Conservation (phyloP, 441 rosid genomes). For the Monsonia emarginata region DNA sequence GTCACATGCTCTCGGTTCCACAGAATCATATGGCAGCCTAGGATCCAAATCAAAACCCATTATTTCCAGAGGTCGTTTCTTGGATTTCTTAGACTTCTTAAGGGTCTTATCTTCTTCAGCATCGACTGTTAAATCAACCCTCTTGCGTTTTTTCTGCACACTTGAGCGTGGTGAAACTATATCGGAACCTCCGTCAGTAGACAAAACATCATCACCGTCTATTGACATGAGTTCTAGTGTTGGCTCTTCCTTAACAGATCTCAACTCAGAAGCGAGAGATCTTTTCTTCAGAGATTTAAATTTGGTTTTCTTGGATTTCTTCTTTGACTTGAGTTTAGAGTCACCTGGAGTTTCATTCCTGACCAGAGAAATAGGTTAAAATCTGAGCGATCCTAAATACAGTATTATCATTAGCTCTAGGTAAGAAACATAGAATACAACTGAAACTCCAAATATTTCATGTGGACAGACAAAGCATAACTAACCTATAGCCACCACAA, state of each 20-base stretch:
- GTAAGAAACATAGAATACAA: not conserved
- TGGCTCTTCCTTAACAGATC: constrained; percentile 46
- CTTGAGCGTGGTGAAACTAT: constrained; percentile 35
- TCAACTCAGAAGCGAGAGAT: constrained; percentile 58
- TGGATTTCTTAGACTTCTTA: constrained; percentile 69
- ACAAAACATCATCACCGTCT: constrained; percentile 50
- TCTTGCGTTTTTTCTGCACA: constrained; percentile 55
- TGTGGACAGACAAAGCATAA: too few species aligned
- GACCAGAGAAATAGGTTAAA: constrained; percentile 21
- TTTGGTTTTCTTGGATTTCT: constrained; percentile 84
- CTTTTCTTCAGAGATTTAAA: constrained; percentile 88
- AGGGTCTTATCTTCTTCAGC: constrained; percentile 43
- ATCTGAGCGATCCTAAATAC: not conserved
- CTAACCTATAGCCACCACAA: not conserved
- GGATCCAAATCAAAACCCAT: constrained; percentile 31
- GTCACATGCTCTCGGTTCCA: constrained; percentile 32
- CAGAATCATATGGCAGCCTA: constrained; percentile 36
- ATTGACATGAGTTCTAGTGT: constrained; percentile 40
- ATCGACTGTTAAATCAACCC: constrained; percentile 34
- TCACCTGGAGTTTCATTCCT: constrained; percentile 50
- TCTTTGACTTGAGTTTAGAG: constrained; percentile 67
- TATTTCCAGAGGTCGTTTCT: constrained; percentile 35
- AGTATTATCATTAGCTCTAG: not conserved
- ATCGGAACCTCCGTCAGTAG: constrained; percentile 50
- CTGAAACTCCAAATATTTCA: not conserved